Evolutionary conservation across 306 rosid genomes (phyloP).

Genomic region (Citrullus mucosospermus): DNA sequence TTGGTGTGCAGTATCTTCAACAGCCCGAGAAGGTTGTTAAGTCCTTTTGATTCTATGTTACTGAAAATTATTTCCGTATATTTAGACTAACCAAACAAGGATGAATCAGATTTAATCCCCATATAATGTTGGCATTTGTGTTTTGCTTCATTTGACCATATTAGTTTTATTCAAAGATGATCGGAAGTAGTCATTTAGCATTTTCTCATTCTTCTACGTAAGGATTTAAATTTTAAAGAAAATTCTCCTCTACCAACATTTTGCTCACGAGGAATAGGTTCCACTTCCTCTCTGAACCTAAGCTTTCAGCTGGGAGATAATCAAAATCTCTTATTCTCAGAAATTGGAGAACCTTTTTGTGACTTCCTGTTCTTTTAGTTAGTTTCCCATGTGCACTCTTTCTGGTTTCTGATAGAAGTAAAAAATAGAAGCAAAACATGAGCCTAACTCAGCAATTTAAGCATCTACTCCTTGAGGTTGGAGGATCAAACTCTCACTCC

Average conservation of each 20-base stretch:
- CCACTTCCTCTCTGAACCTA: background rate
- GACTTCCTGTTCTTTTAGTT: background rate
- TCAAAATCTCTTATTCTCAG: background rate
- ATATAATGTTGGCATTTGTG: background rate
- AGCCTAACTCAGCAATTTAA: background rate
- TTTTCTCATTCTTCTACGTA: background rate
- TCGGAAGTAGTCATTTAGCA: background rate
- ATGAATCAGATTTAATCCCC: background rate
- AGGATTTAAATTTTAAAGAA: background rate
- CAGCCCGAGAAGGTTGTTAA: slow-evolving; percentile 70
- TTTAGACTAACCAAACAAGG: background rate
- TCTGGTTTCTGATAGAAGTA: background rate
- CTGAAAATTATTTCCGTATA: background rate
- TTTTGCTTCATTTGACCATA: background rate
- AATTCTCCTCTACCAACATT: background rate
- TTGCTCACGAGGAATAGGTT: background rate
- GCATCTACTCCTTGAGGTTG: background rate
- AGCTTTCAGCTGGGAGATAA: background rate
- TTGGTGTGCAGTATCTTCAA: slow-evolving; percentile 89
- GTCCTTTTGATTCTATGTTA: background rate
- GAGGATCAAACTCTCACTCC: background rate
- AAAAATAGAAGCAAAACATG: background rate
- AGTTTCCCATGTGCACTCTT: background rate
- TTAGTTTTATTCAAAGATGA: background rate
- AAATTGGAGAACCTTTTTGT: background rate